phyloP scores from a whole-genome alignment of 2,329 filamentous ascomycete species.

The Aspergillus sergii region DNA sequence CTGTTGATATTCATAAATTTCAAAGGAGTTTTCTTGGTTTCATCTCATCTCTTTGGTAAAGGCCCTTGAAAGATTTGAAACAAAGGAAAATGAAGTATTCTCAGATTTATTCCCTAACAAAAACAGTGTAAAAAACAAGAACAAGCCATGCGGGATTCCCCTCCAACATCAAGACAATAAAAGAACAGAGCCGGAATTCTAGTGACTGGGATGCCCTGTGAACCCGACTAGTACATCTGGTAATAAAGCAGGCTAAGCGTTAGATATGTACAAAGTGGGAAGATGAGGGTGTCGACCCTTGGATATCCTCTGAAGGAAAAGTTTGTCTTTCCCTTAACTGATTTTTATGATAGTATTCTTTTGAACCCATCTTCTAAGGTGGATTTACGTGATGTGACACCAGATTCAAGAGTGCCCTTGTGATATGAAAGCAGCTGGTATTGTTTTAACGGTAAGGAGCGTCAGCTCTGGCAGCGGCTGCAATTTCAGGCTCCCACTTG shows the following conservation, averaged over 20 bases:
- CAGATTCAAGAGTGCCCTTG: constrained; percentile 9
- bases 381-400: constrained; percentile 7
- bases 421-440: background rate
- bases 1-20: constrained; percentile 25
- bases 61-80: background rate
- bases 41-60: background rate
- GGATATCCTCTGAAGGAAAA: constrained; percentile 9
- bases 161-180: constrained; percentile 29
- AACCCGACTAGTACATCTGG: constrained; percentile 36
- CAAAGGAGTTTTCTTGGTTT: constrained; percentile 15
- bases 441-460: constrained; percentile 76
- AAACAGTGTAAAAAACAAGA: constrained; percentile 24
- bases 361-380: constrained; percentile 3
- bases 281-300: constrained; percentile 7
- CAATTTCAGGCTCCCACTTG: constrained; percentile 97
- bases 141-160: constrained; percentile 28
- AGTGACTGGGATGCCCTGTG: constrained; percentile 23
- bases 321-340: constrained; percentile 4
- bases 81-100: constrained; percentile 15
- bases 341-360: constrained; percentile 4
- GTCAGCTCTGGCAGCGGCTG: constrained; percentile 88
- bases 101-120: constrained; percentile 24
- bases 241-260: constrained; percentile 25
- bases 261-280: constrained; percentile 37
- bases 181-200: constrained; percentile 25